These are phyloP conservation scores for Vitis hybrid DNA, from an alignment of 177 flowering plant genomes.

Conservation along the genomic window DNA sequence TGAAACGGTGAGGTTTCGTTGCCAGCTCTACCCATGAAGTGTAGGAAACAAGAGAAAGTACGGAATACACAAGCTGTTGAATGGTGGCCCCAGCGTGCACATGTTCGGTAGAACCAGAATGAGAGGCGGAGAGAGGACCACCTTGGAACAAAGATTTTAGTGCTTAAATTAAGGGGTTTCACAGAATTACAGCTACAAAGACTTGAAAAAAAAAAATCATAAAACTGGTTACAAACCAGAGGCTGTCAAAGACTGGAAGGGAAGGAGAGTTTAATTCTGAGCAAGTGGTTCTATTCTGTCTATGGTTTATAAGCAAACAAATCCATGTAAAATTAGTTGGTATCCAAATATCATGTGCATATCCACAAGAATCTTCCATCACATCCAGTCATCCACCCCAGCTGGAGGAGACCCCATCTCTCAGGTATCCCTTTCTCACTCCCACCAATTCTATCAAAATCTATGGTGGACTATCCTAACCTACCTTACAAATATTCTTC, in stretches of 20 bases:
- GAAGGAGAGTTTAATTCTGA: slow-evolving; percentile 13
- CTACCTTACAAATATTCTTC: background rate
- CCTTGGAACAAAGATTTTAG: background rate
- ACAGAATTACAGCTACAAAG: too few relatives aligned
- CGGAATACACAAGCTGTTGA: slow-evolving; percentile 2
- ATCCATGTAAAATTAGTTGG: slow-evolving; percentile 4
- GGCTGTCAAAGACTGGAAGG: background rate
- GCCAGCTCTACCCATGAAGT: background rate
- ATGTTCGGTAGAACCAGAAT: slow-evolving; percentile 13
- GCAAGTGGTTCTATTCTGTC: slow-evolving; percentile 5
- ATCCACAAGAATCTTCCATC: slow-evolving; percentile 28
- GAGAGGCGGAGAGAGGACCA: background rate
- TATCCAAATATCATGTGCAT: slow-evolving; percentile 6
- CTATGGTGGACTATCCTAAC: background rate
- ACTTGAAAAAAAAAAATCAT: background rate
- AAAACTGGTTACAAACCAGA: background rate
- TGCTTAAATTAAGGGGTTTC: too few relatives aligned
- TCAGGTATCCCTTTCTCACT: background rate
- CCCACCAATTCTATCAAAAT: background rate
- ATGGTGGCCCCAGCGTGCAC: slow-evolving; percentile 19
- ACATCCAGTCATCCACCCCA: slow-evolving; percentile 17
- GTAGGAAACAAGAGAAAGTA: background rate
- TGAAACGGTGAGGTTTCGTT: too few relatives aligned
- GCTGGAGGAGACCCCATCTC: slow-evolving; percentile 23
- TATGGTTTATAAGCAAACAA: slow-evolving; percentile 7